A percentile compares a stretch with the other conserved stretches of the same genome.
Evolutionary conservation across 1,284 basidiomycete species (phyloP).

Genomic region (Boletus hoseneyae): DNA sequence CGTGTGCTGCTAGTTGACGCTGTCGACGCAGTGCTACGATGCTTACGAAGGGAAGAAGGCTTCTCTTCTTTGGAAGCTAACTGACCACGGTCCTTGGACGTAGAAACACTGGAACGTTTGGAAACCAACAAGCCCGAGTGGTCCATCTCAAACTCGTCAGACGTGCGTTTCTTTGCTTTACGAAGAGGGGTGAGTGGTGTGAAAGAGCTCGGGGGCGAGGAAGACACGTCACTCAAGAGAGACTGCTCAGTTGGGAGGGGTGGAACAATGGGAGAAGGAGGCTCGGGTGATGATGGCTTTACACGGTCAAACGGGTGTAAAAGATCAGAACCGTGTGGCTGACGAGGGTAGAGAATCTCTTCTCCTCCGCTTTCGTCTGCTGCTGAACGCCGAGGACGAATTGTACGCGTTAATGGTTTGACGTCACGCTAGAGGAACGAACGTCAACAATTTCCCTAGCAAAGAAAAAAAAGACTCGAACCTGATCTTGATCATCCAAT

Average conservation of each 20-base stretch:
- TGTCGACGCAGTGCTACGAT: slow-evolving; percentile 66
- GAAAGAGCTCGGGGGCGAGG: slow-evolving; percentile 63
- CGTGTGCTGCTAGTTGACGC: slow-evolving; percentile 37
- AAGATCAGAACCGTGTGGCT: slow-evolving; percentile 38
- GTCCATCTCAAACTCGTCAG: slow-evolving; percentile 80
- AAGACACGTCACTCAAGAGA: slow-evolving; percentile 30
- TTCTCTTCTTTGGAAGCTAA: slow-evolving; percentile 45
- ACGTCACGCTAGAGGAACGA: slow-evolving; percentile 38
- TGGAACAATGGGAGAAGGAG: slow-evolving; percentile 28
- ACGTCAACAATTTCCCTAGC: slow-evolving; percentile 5
- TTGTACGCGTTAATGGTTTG: slow-evolving; percentile 42
- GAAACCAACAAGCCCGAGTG: slow-evolving; percentile 57
- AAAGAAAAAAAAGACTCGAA: slow-evolving; percentile 31
- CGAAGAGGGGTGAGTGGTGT: slow-evolving; percentile 43
- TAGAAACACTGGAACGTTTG: slow-evolving; percentile 40
- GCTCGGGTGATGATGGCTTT: slow-evolving; percentile 30
- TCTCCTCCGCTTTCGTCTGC: slow-evolving; percentile 79
- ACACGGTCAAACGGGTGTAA: slow-evolving; percentile 36
- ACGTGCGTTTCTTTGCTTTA: slow-evolving; percentile 70
- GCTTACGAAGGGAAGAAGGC: slow-evolving; percentile 55
- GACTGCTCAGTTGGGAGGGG: slow-evolving; percentile 27
- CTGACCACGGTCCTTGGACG: slow-evolving; percentile 28
- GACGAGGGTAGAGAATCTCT: slow-evolving; percentile 78
- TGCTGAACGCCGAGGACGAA: slow-evolving; percentile 58
- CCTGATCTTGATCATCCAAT: slow-evolving; percentile 63